These are phyloP conservation scores for Microthyrium microscopicum DNA, from an alignment of 2,329 filamentous ascomycete genomes.

Conservation along the genomic window DNA sequence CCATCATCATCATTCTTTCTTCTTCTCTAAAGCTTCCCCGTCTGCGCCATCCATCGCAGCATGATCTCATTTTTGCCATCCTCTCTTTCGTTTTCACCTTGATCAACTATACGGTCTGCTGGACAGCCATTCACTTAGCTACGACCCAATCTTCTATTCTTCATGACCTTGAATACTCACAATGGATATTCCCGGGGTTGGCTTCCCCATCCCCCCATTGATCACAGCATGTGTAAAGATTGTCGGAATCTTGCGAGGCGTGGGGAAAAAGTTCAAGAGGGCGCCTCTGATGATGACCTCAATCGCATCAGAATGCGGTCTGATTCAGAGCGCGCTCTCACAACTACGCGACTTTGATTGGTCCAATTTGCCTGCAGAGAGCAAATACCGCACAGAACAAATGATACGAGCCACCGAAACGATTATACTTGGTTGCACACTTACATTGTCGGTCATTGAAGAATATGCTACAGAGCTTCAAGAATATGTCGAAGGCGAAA, in stretches of 20 bases:
- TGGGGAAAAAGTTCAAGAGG: conserved; percentile 6
- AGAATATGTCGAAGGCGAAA: conserved; percentile 6
- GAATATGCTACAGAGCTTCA: conserved; percentile 9
- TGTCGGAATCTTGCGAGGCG: conserved; percentile 6
- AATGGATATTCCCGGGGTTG: conserved; percentile 6
- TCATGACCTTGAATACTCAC: too few species aligned
- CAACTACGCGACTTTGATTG: conserved; percentile 7
- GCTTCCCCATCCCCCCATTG: conserved; percentile 7
- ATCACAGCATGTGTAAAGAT: conserved; percentile 6
- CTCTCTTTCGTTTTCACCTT: too few species aligned
- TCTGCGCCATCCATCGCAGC: too few species aligned
- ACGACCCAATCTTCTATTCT: too few species aligned
- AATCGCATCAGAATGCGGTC: conserved; percentile 8
- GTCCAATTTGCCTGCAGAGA: not conserved
- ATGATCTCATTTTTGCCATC: too few species aligned
- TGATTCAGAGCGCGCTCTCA: conserved; percentile 7
- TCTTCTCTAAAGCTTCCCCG: too few species aligned
- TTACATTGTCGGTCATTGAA: conserved; percentile 8
- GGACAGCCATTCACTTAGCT: too few species aligned
- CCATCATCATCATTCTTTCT: too few species aligned
- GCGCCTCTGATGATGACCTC: conserved; percentile 9
- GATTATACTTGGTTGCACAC: conserved; percentile 8
- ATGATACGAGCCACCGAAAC: conserved; percentile 6
- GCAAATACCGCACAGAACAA: conserved; percentile 5
- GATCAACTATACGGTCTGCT: too few species aligned